phyloP scores from a whole-genome alignment of 495 filamentous ascomycete genomes.

The Daldinia childiae region DNA sequence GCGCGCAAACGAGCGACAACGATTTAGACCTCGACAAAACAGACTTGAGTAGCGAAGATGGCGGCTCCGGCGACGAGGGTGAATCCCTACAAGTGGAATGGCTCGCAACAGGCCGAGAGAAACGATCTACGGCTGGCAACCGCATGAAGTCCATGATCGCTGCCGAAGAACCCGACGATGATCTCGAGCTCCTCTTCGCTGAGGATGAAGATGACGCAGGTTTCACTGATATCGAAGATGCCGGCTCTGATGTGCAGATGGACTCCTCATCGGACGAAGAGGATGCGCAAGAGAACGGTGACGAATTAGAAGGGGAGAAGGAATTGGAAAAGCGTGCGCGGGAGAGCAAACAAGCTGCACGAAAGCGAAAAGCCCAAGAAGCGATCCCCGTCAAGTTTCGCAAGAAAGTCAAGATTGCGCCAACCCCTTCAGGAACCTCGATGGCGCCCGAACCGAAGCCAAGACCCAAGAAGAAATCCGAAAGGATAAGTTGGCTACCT shows the following conservation, averaged over 20 bases:
- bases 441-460: slow-evolving; percentile 59
- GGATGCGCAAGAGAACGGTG: slow-evolving; percentile 71
- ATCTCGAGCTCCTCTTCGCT: slow-evolving; percentile 81
- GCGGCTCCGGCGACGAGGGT: slow-evolving; percentile 28
- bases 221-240: slow-evolving; percentile 73
- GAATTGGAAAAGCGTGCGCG: slow-evolving; percentile 70
- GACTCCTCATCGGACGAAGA: slow-evolving; percentile 85
- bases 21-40: slow-evolving; percentile 31
- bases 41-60: slow-evolving; percentile 46
- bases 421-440: slow-evolving; percentile 59
- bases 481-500: slow-evolving; percentile 88
- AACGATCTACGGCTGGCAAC: slow-evolving; percentile 86
- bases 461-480: slow-evolving; percentile 90
- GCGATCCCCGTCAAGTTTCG: slow-evolving; percentile 62
- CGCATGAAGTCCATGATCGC: slow-evolving; percentile 82
- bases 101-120: slow-evolving; percentile 78
- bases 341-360: slow-evolving; percentile 56
- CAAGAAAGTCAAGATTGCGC: slow-evolving; percentile 65
- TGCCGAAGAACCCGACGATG: slow-evolving; percentile 77
- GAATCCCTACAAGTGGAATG: slow-evolving; percentile 65
- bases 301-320: slow-evolving; percentile 73
- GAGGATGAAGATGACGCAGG: slow-evolving; percentile 88
- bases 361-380: slow-evolving; percentile 82
- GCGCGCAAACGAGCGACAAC: slow-evolving; percentile 22
- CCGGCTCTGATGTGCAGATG: slow-evolving; percentile 78